phyloP scores from a whole-genome alignment of 106 monocot species.

The Dendrobium huoshanense region DNA sequence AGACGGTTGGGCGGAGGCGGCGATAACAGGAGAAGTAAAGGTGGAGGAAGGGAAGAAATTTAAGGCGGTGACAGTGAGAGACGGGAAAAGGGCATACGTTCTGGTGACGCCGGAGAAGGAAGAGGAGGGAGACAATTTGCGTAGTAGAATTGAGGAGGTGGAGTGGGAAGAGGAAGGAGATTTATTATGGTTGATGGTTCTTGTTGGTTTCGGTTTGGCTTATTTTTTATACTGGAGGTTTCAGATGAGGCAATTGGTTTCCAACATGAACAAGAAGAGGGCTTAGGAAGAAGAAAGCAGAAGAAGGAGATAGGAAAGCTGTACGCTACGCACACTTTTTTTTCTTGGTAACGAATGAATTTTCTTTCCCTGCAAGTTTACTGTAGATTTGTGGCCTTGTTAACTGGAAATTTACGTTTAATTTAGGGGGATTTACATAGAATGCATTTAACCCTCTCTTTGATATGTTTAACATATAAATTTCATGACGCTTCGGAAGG shows the following conservation, averaged over 20 bases:
- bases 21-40: slow-evolving; percentile 28
- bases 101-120: slow-evolving; percentile 20
- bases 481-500: too few relatives aligned
- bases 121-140: neutral
- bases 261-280: slow-evolving; percentile 72
- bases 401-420: neutral
- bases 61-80: slow-evolving; percentile 36
- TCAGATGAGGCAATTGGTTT: slow-evolving; percentile 71
- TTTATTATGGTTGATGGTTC: slow-evolving; percentile 50
- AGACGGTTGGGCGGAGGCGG: slow-evolving; percentile 47
- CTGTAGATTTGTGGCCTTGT: neutral
- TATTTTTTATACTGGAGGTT: slow-evolving; percentile 84
- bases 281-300: slow-evolving; percentile 7
- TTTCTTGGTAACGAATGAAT: neutral
- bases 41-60: slow-evolving; percentile 21
- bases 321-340: neutral
- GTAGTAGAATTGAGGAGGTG: slow-evolving; percentile 50
- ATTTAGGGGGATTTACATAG: neutral
- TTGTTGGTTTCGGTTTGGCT: slow-evolving; percentile 61
- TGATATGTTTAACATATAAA: too few relatives aligned
- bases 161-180: slow-evolving; percentile 74
- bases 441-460: too few relatives aligned
- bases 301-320: neutral
- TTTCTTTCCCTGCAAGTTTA: neutral
- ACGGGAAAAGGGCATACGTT: slow-evolving; percentile 38